phyloP scores from a whole-genome alignment of 2,329 filamentous ascomycete species.

The Pyricularia sp. region DNA sequence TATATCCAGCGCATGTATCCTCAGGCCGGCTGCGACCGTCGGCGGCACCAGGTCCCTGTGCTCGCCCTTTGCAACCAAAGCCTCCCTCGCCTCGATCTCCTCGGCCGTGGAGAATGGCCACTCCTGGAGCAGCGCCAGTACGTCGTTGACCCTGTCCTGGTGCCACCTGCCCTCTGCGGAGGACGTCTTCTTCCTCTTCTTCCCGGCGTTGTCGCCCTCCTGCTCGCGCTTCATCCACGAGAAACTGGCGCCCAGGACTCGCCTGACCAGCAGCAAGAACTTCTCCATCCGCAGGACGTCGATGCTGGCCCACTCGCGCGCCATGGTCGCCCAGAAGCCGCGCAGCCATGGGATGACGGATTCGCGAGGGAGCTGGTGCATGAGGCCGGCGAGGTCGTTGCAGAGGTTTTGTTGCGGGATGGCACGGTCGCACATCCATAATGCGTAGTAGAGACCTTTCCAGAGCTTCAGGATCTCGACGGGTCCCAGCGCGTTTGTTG shows the following conservation, averaged over 20 bases:
- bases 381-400: constrained; percentile 63
- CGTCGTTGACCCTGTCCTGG: constrained; percentile 16
- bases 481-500: constrained; percentile 43
- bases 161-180: constrained; percentile 9
- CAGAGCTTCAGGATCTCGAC: constrained; percentile 80
- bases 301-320: constrained; percentile 59
- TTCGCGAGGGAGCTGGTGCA: constrained; percentile 44
- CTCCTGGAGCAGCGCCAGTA: constrained; percentile 35
- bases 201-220: constrained; percentile 10
- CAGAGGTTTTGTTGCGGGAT: constrained; percentile 80
- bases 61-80: constrained; percentile 29
- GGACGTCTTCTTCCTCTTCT: constrained; percentile 20
- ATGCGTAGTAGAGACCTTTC: constrained; percentile 89
- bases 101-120: constrained; percentile 27
- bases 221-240: constrained; percentile 26
- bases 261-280: constrained; percentile 75
- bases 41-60: constrained; percentile 24
- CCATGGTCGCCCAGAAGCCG: constrained; percentile 64
- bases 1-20: constrained; percentile 81
- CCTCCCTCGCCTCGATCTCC: constrained; percentile 17
- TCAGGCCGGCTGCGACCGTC: constrained; percentile 66
- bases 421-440: constrained; percentile 90
- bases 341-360: constrained; percentile 40
- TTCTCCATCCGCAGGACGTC: constrained; percentile 83
- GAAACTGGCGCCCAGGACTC: constrained; percentile 67